These are phyloP conservation scores for Lupinus albus DNA, from an alignment of 306 rosid genomes.

Conservation along the genomic window DNA sequence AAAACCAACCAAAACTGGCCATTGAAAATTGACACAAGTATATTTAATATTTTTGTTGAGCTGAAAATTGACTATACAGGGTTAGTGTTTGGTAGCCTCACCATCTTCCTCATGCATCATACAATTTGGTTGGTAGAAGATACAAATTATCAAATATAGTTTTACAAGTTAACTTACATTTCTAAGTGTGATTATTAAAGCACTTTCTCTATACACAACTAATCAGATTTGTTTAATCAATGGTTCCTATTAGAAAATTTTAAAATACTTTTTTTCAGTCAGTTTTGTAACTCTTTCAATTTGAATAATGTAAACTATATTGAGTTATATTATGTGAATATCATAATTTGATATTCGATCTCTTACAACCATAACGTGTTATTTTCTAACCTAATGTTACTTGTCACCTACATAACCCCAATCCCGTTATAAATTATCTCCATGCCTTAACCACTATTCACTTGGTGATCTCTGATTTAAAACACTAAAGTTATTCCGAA, in stretches of 20 bases:
- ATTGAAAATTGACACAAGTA: no score
- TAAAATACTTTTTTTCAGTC: not conserved
- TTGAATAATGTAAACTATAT: no score
- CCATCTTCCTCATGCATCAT: slow-evolving; percentile 48
- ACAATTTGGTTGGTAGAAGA: slow-evolving; percentile 49
- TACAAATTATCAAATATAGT: slow-evolving; percentile 29
- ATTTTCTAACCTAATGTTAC: no score
- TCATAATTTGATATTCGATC: slow-evolving; percentile 16
- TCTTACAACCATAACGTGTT: no score
- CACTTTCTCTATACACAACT: not conserved
- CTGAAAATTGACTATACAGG: slow-evolving; percentile 65
- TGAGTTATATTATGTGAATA: no score
- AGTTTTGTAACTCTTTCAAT: no score
- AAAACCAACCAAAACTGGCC: no score
- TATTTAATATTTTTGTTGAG: slow-evolving; percentile 58
- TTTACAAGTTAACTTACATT: slow-evolving; percentile 27
- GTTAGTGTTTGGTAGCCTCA: slow-evolving; percentile 70
- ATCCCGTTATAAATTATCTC: no score
- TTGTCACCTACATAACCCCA: no score
- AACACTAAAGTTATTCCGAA: no score
- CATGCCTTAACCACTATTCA: no score
- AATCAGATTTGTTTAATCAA: not conserved
- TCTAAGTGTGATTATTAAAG: not conserved
- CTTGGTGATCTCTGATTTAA: no score
- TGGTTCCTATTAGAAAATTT: not conserved